A percentile compares a stretch with the other conserved stretches of the same genome.
Evolutionary conservation across 2,329 filamentous ascomycete genomes (phyloP).

Genomic region (Pseudovirgaria hyperparasitica): DNA sequence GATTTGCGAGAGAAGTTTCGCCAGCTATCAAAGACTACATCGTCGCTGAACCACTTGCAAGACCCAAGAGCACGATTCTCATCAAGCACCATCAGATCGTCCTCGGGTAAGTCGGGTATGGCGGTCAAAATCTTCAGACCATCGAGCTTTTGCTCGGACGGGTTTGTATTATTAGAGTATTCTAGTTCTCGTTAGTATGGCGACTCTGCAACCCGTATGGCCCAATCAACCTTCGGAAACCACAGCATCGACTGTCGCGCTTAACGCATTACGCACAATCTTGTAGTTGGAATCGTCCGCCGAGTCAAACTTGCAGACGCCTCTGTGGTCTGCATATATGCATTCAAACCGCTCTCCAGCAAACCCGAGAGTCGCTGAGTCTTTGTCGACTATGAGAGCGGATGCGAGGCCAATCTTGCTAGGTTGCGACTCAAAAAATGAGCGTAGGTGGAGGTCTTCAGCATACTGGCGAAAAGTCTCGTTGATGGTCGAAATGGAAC

Average conservation of each 20-base stretch:
- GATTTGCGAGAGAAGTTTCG: no score
- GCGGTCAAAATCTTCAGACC: no score
- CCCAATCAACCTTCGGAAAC: no score
- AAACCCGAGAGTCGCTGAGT: conserved; percentile 17
- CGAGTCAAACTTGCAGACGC: conserved; percentile 14
- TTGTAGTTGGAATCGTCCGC: conserved; percentile 13
- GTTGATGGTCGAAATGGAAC: conserved; percentile 17
- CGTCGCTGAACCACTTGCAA: conserved; percentile 1
- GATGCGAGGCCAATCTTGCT: conserved; percentile 12
- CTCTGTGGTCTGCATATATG: conserved; percentile 20
- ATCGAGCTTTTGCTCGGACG: no score
- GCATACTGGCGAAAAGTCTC: conserved; percentile 20
- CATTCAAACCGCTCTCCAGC: conserved; percentile 13
- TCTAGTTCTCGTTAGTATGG: no score
- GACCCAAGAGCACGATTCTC: conserved; percentile 1
- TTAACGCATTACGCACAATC: conserved; percentile 11
- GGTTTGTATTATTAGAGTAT: no score
- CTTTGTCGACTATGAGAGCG: conserved; percentile 19
- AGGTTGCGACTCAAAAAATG: conserved; percentile 20
- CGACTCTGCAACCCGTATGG: no score
- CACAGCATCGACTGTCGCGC: conserved; percentile 1
- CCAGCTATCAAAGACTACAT: not conserved
- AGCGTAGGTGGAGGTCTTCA: conserved; percentile 14
- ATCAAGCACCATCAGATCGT: conserved; percentile 2
- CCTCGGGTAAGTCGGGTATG: conserved; percentile 1